Evolutionary conservation across 73 alveolate species (phyloP).

Genomic region (Durusdinium trenchii): DNA sequence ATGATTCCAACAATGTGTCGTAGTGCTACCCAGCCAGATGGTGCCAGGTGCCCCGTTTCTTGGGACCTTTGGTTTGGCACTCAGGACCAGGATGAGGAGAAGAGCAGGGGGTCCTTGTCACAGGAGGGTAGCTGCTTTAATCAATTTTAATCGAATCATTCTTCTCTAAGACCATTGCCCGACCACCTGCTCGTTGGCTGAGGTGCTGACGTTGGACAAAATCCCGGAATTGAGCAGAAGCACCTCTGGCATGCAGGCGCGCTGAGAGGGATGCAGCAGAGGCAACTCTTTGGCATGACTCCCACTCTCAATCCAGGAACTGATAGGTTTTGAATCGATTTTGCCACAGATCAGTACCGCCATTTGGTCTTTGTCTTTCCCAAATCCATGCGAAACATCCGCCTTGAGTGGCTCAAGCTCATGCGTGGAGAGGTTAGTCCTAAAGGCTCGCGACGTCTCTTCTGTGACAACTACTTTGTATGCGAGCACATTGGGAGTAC

Average conservation of each 20-base stretch:
- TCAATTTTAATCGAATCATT: not conserved
- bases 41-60: conserved; percentile 86
- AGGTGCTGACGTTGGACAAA: conserved; percentile 83
- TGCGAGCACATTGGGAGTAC: no score
- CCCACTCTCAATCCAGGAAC: no score
- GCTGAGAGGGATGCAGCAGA: not conserved
- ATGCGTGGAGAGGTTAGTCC: no score
- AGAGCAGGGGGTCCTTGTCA: not conserved
- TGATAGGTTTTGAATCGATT: no score
- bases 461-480: no score
- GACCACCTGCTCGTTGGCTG: not conserved
- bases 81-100: not conserved
- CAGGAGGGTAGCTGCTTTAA: not conserved
- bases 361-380: no score
- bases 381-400: no score
- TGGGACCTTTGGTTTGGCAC: conserved; percentile 77
- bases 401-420: no score
- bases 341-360: no score
- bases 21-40: no score
- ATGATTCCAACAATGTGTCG: no score
- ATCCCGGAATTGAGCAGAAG: conserved; percentile 67
- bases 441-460: no score
- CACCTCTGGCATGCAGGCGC: conserved; percentile 75
- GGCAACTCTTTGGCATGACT: not conserved
- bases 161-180: not conserved